These are phyloP conservation scores for Malania oleifera DNA, from an alignment of 164 flowering plant species.

Conservation along the genomic window DNA sequence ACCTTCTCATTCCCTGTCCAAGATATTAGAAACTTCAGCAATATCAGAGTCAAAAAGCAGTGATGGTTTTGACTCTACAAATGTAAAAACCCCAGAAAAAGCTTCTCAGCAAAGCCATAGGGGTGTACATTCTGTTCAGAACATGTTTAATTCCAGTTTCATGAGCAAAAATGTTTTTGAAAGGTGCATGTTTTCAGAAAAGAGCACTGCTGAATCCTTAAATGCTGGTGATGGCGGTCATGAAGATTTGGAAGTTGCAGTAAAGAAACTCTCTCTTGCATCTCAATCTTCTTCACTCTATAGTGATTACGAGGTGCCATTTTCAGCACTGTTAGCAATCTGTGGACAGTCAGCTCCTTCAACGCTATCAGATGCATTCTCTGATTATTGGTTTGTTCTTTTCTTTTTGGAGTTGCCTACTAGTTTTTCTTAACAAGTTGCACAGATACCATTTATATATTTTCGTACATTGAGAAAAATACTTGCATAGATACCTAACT, in stretches of 20 bases:
- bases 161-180: constrained; percentile 12
- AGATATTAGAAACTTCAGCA: constrained; percentile 52
- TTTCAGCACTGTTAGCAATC: constrained; percentile 46
- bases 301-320: constrained; percentile 36
- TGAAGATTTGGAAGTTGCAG: constrained; percentile 44
- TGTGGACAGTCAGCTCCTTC: constrained; percentile 78
- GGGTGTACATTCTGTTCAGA: constrained; percentile 17
- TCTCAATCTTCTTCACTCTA: constrained; percentile 28
- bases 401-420: neutral
- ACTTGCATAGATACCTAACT: too few relatives aligned
- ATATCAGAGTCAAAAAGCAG: constrained; percentile 24
- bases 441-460: too few relatives aligned
- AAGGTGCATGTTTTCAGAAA: constrained; percentile 11
- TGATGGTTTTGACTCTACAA: constrained; percentile 19
- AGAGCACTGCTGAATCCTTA: constrained; percentile 9
- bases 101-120: constrained; percentile 19
- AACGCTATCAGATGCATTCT: constrained; percentile 53
- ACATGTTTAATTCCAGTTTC: constrained; percentile 14
- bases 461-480: too few relatives aligned
- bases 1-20: constrained; percentile 49
- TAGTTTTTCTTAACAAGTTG: neutral
- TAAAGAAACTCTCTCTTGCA: constrained; percentile 60
- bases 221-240: constrained; percentile 19
- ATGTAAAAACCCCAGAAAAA: constrained; percentile 35
- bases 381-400: constrained; percentile 59